phyloP scores from a whole-genome alignment of 768 basidiomycete genomes.

The Phanerodontia chrysosporium region DNA sequence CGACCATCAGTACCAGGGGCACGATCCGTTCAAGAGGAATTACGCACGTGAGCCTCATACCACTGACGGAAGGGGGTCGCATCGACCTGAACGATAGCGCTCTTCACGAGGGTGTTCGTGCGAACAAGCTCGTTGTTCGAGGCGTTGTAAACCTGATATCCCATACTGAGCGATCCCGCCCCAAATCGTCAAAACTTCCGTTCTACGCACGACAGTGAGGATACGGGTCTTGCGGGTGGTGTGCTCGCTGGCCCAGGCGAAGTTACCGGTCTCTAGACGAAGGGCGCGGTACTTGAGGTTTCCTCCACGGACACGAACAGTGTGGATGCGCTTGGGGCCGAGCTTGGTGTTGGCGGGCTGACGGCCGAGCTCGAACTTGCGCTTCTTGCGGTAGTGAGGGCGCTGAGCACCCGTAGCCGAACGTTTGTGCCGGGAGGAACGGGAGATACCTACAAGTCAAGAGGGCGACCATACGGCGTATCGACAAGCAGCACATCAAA shows the following conservation, averaged over 20 bases:
- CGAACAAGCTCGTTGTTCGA: conserved; percentile 99
- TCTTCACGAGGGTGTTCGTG: conserved; percentile 98
- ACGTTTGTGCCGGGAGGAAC: conserved; percentile 96
- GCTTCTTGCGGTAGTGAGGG: conserved; percentile 98
- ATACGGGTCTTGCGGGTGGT: conserved; percentile 93
- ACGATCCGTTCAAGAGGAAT: neutral
- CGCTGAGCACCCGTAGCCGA: conserved; percentile 89
- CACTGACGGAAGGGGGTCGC: conserved; percentile 99
- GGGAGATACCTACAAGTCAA: conserved; percentile 78
- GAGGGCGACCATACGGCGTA: neutral
- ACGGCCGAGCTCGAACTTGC: conserved; percentile 99
- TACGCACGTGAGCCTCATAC: conserved; percentile 95
- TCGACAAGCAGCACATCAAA: neutral
- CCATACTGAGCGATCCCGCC: neutral
- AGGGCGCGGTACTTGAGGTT: conserved; percentile 95
- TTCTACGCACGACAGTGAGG: conserved; percentile 81
- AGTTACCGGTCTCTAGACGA: conserved; percentile 95
- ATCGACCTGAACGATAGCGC: conserved; percentile 95
- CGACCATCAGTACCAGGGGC: neutral
- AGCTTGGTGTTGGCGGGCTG: conserved; percentile 97
- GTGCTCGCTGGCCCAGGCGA: conserved; percentile 97
- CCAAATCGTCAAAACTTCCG: neutral
- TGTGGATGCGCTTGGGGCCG: conserved; percentile 91
- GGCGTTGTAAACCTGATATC: conserved; percentile 86
- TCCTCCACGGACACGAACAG: conserved; percentile 92